A percentile compares a stretch with the other conserved stretches of the same genome.
Evolutionary conservation across 2,329 filamentous ascomycete species (phyloP).

Genomic region (Pseudogymnoascus sp.): DNA sequence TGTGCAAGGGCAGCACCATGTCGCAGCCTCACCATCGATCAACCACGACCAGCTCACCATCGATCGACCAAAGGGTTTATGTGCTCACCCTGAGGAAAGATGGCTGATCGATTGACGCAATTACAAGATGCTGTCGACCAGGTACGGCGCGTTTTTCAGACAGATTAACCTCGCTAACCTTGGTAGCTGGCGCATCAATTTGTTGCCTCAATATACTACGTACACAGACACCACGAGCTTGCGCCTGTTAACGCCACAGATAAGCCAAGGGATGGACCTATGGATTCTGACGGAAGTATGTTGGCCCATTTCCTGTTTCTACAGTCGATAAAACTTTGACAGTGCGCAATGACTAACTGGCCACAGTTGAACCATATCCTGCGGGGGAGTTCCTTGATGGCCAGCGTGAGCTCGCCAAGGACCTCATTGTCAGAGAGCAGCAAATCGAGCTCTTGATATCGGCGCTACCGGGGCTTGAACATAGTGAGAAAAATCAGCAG

Average conservation of each 20-base stretch:
- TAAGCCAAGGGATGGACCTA: slow-evolving; percentile 50
- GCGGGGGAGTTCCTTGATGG: slow-evolving; percentile 57
- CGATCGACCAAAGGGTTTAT: neutral
- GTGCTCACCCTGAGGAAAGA: slow-evolving; percentile 26
- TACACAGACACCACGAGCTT: slow-evolving; percentile 61
- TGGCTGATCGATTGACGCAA: slow-evolving; percentile 73
- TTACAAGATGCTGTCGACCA: slow-evolving; percentile 79
- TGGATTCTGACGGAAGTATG: slow-evolving; percentile 26
- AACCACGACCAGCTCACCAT: neutral
- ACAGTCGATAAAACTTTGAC: neutral
- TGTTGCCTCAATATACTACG: slow-evolving; percentile 57
- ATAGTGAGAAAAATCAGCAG: slow-evolving; percentile 69
- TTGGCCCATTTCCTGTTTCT: slow-evolving; percentile 17
- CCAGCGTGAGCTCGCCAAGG: slow-evolving; percentile 64
- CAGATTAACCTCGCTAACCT: slow-evolving; percentile 13
- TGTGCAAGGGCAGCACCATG: neutral
- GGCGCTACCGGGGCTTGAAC: slow-evolving; percentile 66
- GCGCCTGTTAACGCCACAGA: slow-evolving; percentile 50
- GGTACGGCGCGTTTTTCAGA: slow-evolving; percentile 37
- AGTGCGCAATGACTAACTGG: slow-evolving; percentile 9
- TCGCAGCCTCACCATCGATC: slow-evolving; percentile 7
- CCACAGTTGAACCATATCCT: slow-evolving; percentile 50
- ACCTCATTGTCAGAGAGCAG: slow-evolving; percentile 72
- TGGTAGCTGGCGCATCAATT: slow-evolving; percentile 58
- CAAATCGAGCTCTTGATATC: slow-evolving; percentile 74